Evolutionary conservation across 2,329 filamentous ascomycete genomes (phyloP).

Genomic region (Sporothrix sp.): DNA sequence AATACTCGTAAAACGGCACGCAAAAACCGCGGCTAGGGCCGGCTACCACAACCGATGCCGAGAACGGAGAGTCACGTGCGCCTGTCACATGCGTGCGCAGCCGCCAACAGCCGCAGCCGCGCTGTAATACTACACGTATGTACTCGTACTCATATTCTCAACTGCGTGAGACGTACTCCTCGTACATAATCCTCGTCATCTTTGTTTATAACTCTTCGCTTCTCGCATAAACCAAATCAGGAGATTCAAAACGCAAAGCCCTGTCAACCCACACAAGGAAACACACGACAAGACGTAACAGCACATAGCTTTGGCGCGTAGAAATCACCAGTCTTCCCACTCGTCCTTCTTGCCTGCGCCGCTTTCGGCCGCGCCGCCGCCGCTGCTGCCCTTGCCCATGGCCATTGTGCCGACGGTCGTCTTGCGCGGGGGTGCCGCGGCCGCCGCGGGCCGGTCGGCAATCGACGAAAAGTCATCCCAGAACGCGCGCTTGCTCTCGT

Average conservation of each 20-base stretch:
- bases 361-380: conserved; percentile 17
- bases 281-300: too few species aligned
- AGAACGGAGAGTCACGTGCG: conserved; percentile 17
- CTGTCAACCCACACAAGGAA: too few species aligned
- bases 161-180: too few species aligned
- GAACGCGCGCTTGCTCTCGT: conserved; percentile 68
- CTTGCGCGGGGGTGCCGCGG: conserved; percentile 29
- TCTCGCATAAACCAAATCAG: too few species aligned
- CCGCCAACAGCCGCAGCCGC: background rate
- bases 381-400: conserved; percentile 44
- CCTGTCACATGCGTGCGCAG: background rate
- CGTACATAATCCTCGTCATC: too few species aligned
- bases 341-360: conserved; percentile 41
- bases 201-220: too few species aligned
- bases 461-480: conserved; percentile 82
- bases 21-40: conserved; percentile 17
- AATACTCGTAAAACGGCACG: background rate
- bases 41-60: conserved; percentile 17
- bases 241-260: too few species aligned
- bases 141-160: too few species aligned
- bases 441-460: conserved; percentile 45
- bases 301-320: too few species aligned
- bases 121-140: background rate
- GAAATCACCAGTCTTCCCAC: conserved; percentile 59
- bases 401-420: conserved; percentile 48